phyloP scores from a whole-genome alignment of 345 rosid genomes.

The Populus alba region DNA sequence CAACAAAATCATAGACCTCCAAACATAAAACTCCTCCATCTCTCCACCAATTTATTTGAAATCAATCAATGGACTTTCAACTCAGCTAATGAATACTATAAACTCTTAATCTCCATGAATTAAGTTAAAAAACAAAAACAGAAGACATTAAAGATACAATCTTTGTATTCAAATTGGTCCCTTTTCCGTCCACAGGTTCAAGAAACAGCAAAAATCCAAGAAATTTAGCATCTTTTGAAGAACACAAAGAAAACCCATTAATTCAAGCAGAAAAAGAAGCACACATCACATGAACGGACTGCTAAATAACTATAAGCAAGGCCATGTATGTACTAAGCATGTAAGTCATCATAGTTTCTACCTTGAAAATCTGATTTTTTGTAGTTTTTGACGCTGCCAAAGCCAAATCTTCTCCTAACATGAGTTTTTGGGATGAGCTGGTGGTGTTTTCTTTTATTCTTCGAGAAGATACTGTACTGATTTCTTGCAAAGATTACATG shows the following conservation, averaged over 20 bases:
- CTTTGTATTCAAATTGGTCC: background rate
- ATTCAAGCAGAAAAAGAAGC: background rate
- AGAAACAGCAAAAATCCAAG: background rate
- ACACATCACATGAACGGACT: background rate
- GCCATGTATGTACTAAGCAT: background rate
- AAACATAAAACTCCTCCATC: too few relatives aligned
- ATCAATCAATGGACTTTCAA: too few relatives aligned
- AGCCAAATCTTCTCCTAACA: background rate
- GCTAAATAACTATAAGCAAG: background rate
- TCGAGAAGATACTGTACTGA: background rate
- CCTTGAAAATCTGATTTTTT: slow-evolving; percentile 17
- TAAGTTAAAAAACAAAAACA: too few relatives aligned
- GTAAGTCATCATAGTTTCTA: background rate
- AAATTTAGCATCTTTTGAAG: background rate
- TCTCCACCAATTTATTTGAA: too few relatives aligned
- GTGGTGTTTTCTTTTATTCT: background rate
- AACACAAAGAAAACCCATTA: background rate
- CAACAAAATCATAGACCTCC: too few relatives aligned
- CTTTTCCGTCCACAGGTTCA: background rate
- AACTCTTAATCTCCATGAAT: too few relatives aligned
- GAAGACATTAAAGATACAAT: too few relatives aligned
- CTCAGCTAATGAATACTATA: too few relatives aligned
- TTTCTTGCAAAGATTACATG: background rate
- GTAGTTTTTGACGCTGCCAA: slow-evolving; percentile 6
- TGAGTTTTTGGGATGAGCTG: background rate